Evolutionary conservation across 179 eudicot species (phyloP), one percentile per base, ranked within the genome.

Genomic region (Beta corolliflora): DNA sequence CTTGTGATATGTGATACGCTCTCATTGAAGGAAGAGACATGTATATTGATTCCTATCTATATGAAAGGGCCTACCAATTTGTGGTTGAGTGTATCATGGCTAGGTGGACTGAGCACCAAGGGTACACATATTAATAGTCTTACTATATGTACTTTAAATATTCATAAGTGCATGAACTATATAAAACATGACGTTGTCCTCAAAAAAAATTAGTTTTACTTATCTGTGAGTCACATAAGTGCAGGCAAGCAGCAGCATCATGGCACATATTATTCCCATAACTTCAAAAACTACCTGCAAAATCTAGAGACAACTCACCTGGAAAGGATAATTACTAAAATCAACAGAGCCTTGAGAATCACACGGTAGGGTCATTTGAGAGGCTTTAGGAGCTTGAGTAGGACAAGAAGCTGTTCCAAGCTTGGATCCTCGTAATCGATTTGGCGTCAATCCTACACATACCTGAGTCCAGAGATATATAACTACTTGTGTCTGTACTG

Each of bases 281-380:
- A 80, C 71, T 87, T 64, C 52, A 60, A 41, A 53, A 18, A 56
- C 21, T 11, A 10, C 63, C 60, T 36, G 6, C 15, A 56, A 21
- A 31, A 21, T 36, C 1, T 3, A 36, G 11, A 80, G 71, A 25
- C 18, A 46, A 76, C 94, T 89, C 85, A 94, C 99, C 89, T 91
- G 91, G 80, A 91, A 88, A 64, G 99, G 99, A 88, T 90, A 95
- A 77, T 91, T 87, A 84, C 96, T 94, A 81, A 85, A 95, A 91
- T 95, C 93, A 81, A 92, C 91, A 75, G 97, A 89, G 56, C 99
- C 99, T 77, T 87, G 93, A 86, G 95, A 89, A 89, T 92, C 92
- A 87, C 99, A 91, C 44, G 99, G 99, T 84, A 95, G 83, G 69
- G 89, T 89, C 84, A 95, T 90, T 90, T 95, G 99, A 67, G 99